These are phyloP conservation scores for Globisporangium perplexum DNA, from an alignment of 352 stramenopile species.

Conservation along the genomic window DNA sequence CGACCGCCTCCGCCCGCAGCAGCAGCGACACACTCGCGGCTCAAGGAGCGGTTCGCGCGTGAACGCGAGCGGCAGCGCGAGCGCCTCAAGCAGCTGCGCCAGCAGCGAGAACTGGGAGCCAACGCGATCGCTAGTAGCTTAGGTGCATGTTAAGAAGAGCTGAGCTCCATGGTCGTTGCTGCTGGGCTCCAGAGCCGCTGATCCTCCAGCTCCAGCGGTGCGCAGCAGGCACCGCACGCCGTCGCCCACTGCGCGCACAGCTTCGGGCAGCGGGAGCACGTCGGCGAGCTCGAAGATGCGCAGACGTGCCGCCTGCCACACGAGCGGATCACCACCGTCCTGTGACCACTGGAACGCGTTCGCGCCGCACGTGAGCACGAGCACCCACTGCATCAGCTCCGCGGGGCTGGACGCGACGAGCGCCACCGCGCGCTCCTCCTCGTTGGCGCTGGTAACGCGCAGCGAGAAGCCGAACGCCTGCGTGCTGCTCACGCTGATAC, in stretches of 20 bases:
- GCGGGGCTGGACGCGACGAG: not conserved
- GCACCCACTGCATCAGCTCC: conserved; percentile 25
- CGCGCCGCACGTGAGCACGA: conserved; percentile 28
- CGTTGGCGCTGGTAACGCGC: not conserved
- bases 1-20: not conserved
- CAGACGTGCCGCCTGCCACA: conserved; percentile 40
- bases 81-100: conserved; percentile 3
- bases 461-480: conserved; percentile 2
- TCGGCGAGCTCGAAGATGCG: conserved; percentile 36
- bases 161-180: not conserved
- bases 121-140: not conserved
- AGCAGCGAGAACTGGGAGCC: not conserved
- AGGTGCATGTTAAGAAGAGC: not conserved
- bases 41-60: conserved; percentile 13
- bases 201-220: not conserved
- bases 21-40: conserved; percentile 7
- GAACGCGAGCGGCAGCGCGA: conserved; percentile 16
- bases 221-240: conserved; percentile 3
- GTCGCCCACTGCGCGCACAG: conserved; percentile 11
- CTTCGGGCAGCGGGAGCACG: conserved; percentile 11
- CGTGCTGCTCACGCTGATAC: conserved; percentile 1
- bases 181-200: not conserved
- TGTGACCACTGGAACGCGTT: conserved; percentile 26
- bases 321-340: conserved; percentile 4
- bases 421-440: not conserved